Percentiles rank a stretch among this genome's conserved stretches.
phyloP scores from a whole-genome alignment of 1,139 yeast genomes.

The Wickerhamomyces sp. region DNA sequence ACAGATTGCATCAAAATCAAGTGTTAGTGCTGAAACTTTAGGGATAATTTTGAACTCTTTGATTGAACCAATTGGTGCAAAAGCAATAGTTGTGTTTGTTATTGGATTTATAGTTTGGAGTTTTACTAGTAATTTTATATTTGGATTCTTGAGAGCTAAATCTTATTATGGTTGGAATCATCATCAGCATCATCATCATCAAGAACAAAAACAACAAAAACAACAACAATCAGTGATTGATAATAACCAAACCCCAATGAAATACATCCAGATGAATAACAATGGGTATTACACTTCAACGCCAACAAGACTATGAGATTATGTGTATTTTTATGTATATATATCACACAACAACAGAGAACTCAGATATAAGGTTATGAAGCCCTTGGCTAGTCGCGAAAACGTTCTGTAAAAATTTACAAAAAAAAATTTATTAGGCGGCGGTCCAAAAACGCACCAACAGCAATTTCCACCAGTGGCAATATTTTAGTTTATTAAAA shows the following conservation, averaged over 20 bases:
- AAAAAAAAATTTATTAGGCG: too few relatives aligned
- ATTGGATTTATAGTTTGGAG: constrained; percentile 22
- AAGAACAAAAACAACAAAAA: constrained; percentile 10
- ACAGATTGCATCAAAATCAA: constrained; percentile 36
- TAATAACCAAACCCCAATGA: constrained; percentile 1
- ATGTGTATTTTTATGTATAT: too few relatives aligned
- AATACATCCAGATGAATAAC: background rate
- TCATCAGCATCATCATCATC: constrained; percentile 1
- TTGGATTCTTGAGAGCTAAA: constrained; percentile 34
- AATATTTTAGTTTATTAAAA: too few relatives aligned
- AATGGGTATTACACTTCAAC: constrained; percentile 1
- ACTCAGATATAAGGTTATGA: too few relatives aligned
- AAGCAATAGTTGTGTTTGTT: constrained; percentile 40
- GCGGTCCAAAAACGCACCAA: too few relatives aligned
- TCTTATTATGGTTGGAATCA: constrained; percentile 28
- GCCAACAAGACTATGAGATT: background rate
- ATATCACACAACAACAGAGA: too few relatives aligned
- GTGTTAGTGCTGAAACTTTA: constrained; percentile 56
- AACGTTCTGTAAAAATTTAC: too few relatives aligned
- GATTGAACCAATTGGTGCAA: constrained; percentile 57
- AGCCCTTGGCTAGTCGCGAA: too few relatives aligned
- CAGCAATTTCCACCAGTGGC: too few relatives aligned
- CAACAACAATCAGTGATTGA: background rate
- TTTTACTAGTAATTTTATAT: constrained; percentile 31
- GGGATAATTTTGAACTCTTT: constrained; percentile 60